Conservation (phyloP, 1,139 yeast species). For the Candida buenavistaensis region DNA sequence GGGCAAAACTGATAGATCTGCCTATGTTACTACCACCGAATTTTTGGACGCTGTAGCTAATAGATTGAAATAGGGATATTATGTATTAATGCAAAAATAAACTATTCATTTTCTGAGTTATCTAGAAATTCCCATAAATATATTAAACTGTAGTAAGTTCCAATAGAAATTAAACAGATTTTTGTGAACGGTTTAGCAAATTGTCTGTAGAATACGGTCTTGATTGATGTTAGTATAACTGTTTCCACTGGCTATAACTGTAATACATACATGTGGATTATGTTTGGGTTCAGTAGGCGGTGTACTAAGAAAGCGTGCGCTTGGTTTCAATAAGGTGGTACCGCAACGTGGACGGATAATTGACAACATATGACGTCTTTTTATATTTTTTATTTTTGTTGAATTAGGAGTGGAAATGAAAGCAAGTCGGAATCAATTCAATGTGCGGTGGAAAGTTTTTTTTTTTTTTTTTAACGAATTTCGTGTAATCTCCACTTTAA, state of each 20-base stretch:
- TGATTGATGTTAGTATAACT: conserved; percentile 3
- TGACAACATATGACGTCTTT: too few relatives aligned
- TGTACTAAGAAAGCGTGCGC: conserved; percentile 2
- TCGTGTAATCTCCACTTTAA: too few relatives aligned
- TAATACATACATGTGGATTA: conserved; percentile 19
- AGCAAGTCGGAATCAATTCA: too few relatives aligned
- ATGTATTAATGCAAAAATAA: neutral
- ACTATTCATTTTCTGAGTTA: conserved; percentile 3
- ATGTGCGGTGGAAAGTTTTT: too few relatives aligned
- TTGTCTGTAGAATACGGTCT: conserved; percentile 21
- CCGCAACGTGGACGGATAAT: too few relatives aligned
- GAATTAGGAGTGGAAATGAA: too few relatives aligned
- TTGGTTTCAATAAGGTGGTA: neutral
- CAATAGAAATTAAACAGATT: conserved; percentile 19
- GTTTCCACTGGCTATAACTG: neutral
- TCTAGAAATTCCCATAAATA: conserved; percentile 15
- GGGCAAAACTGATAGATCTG: conserved; percentile 63
- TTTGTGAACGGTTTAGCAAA: conserved; percentile 21
- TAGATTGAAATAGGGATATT: conserved; percentile 39
- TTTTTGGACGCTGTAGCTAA: conserved; percentile 71
- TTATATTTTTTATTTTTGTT: too few relatives aligned
- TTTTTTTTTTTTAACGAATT: too few relatives aligned
- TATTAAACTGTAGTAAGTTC: conserved; percentile 18
- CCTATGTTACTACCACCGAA: conserved; percentile 75
- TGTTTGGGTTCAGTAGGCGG: conserved; percentile 3